Percentiles rank a stretch among this genome's conserved stretches.
These are phyloP conservation scores for Leccinellum luteum DNA, from an alignment of 768 basidiomycete species.

Conservation along the genomic window DNA sequence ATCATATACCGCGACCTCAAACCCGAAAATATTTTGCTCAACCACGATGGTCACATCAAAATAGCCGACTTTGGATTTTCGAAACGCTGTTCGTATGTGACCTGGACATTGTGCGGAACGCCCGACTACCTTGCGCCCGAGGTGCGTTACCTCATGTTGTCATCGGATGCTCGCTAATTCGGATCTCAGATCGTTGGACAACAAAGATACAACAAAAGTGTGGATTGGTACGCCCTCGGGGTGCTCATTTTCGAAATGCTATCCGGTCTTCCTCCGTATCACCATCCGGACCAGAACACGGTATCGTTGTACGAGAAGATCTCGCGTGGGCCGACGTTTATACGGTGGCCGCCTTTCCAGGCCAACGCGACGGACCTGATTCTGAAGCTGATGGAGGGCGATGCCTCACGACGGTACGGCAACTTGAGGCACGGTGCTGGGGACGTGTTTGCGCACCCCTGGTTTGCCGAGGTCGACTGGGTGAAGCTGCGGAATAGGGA, in stretches of 20 bases:
- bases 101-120: conserved; percentile 95
- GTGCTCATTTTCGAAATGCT: conserved; percentile 98
- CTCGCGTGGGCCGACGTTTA: conserved; percentile 63
- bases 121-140: conserved; percentile 98
- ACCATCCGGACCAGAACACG: conserved; percentile 81
- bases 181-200: conserved; percentile 64
- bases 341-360: conserved; percentile 79
- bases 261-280: conserved; percentile 92
- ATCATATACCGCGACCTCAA: conserved; percentile 98
- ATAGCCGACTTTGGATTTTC: conserved; percentile 98
- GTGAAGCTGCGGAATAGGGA: conserved; percentile 73
- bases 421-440: conserved; percentile 85
- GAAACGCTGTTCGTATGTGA: conserved; percentile 80
- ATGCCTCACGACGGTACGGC: conserved; percentile 85
- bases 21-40: conserved; percentile 93
- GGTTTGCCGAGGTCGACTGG: conserved; percentile 97
- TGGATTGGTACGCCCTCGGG: conserved; percentile 98
- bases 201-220: conserved; percentile 90
- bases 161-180: conserved; percentile 10
- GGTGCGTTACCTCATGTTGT: conserved; percentile 39
- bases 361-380: conserved; percentile 85
- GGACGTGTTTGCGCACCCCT: conserved; percentile 90
- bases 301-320: conserved; percentile 92
- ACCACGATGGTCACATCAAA: conserved; percentile 94
- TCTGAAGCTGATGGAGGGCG: conserved; percentile 83